phyloP scores from a whole-genome alignment of 225 moss, liverwort and hornwort genomes.

The Takakia lepidozioides region DNA sequence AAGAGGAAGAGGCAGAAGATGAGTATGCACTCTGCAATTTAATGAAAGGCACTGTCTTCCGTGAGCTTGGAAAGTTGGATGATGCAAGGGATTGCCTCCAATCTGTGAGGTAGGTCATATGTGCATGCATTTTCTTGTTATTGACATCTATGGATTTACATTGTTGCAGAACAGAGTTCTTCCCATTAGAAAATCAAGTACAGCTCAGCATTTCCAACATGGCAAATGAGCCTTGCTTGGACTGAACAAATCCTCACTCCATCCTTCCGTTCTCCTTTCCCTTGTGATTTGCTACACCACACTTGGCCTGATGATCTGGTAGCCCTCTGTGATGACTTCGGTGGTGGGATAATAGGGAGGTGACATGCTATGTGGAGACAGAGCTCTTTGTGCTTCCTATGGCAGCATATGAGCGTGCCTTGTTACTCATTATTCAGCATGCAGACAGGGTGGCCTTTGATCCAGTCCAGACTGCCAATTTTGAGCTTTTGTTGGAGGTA shows the following conservation, averaged over 20 bases:
- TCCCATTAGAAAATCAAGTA: neutral
- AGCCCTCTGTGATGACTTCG: too few relatives aligned
- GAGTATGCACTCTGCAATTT: conserved; percentile 69
- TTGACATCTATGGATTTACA: too few relatives aligned
- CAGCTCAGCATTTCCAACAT: neutral
- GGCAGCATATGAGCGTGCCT: conserved; percentile 91
- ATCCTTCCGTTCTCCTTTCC: too few relatives aligned
- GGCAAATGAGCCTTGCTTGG: too few relatives aligned
- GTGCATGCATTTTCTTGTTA: too few relatives aligned
- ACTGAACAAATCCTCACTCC: too few relatives aligned
- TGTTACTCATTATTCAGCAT: conserved; percentile 68
- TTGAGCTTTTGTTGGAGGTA: conserved; percentile 64
- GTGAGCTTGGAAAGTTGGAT: conserved; percentile 74
- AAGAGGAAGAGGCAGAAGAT: conserved; percentile 65
- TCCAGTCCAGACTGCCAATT: conserved; percentile 30
- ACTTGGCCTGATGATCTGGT: too few relatives aligned
- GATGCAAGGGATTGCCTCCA: conserved; percentile 63
- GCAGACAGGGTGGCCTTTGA: conserved; percentile 31
- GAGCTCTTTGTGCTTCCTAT: conserved; percentile 80
- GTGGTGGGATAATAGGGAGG: conserved; percentile 28
- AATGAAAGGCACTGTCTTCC: conserved; percentile 80
- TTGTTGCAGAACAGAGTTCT: too few relatives aligned
- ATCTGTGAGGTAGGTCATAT: conserved; percentile 44
- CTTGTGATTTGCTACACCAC: too few relatives aligned
- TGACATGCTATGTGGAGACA: conserved; percentile 61